These are phyloP conservation scores for Polytrichum commune DNA, from an alignment of 225 moss, liverwort and hornwort species.

Conservation along the genomic window DNA sequence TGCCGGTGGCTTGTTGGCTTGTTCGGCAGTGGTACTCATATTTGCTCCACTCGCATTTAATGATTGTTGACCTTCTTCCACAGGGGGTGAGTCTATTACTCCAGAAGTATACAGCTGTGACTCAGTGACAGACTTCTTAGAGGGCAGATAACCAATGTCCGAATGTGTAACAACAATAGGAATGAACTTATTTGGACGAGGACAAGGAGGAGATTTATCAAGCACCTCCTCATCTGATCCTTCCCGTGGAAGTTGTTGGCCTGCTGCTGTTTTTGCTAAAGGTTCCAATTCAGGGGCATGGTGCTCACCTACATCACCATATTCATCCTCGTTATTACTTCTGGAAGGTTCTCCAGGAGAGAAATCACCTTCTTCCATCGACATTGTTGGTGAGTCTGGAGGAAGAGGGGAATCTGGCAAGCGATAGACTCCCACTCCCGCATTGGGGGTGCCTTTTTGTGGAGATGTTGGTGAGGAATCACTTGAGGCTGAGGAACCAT, in stretches of 20 bases:
- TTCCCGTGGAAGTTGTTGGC: not conserved
- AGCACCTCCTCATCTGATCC: constrained; percentile 10
- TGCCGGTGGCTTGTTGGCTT: constrained; percentile 20
- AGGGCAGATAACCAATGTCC: not conserved
- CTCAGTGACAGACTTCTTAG: constrained; percentile 9
- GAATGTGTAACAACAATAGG: constrained; percentile 4
- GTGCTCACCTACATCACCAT: constrained; percentile 5
- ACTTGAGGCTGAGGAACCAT: constrained; percentile 11
- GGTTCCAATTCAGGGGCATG: constrained; percentile 12
- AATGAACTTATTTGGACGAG: not conserved
- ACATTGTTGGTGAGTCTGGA: constrained; percentile 36
- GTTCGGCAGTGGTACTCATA: not conserved
- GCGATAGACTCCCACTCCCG: constrained; percentile 17
- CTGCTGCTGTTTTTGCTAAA: constrained; percentile 5
- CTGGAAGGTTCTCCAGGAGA: constrained; percentile 15
- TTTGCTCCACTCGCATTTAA: constrained; percentile 7
- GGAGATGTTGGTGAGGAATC: constrained; percentile 8
- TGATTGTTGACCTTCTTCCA: constrained; percentile 12
- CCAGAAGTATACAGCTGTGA: not conserved
- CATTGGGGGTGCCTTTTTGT: constrained; percentile 9
- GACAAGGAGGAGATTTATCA: constrained; percentile 4
- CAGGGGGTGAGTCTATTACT: not conserved
- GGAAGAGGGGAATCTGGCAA: constrained; percentile 35
- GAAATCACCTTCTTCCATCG: constrained; percentile 13
- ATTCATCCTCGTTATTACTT: constrained; percentile 14